Evolutionary conservation across 23 red algal species (phyloP).

Genomic region (Gracilariopsis chorda): DNA sequence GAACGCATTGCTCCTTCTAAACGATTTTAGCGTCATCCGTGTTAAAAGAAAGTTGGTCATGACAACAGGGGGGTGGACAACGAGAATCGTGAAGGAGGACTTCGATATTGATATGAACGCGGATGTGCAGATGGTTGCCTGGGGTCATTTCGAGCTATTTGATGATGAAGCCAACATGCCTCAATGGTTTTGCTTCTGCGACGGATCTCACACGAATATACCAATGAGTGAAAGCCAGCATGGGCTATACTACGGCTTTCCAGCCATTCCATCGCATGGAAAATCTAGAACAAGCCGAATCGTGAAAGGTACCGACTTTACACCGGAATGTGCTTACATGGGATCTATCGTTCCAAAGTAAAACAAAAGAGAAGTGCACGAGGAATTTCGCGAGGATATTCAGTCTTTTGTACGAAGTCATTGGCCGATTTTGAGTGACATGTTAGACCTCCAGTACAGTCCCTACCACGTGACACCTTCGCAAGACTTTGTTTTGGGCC

Average conservation of each 20-base stretch:
- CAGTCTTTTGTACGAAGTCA: not conserved
- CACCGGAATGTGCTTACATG: not conserved
- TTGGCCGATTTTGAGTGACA: not conserved
- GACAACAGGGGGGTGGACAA: not conserved
- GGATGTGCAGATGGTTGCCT: conserved; percentile 1
- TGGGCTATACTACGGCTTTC: conserved; percentile 12
- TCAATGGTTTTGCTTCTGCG: not conserved
- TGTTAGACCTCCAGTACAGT: not conserved
- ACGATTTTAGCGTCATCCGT: not conserved
- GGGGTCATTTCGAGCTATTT: conserved; percentile 1
- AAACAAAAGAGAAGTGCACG: not conserved
- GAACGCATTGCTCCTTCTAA: not conserved
- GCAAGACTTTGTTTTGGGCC: not conserved
- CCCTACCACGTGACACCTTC: not conserved
- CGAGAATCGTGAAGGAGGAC: not conserved
- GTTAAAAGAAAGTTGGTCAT: not conserved
- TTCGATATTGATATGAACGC: not conserved
- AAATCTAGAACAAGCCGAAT: not conserved
- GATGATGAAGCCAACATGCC: not conserved
- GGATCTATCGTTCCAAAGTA: not conserved
- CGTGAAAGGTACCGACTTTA: not conserved
- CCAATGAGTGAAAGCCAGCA: not conserved
- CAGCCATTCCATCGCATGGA: not conserved
- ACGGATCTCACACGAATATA: not conserved
- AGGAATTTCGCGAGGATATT: not conserved